Percentiles rank a stretch among this genome's conserved stretches.
These are phyloP conservation scores for Podila clonocystis DNA, from an alignment of 192 early-diverging fungal genomes.

Conservation along the genomic window DNA sequence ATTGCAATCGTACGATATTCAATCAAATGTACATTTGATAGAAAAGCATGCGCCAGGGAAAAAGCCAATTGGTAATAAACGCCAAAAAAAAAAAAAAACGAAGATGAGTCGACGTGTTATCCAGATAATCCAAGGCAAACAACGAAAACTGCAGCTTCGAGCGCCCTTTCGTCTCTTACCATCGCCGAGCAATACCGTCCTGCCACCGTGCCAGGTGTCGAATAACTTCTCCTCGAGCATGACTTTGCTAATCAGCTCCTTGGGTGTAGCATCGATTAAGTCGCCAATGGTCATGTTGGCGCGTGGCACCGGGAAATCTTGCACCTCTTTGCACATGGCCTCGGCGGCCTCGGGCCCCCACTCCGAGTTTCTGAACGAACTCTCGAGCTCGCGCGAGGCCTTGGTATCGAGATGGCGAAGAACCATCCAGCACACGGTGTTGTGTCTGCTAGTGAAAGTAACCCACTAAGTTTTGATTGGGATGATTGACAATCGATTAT, in stretches of 20 bases:
- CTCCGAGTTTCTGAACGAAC: slow-evolving; percentile 4
- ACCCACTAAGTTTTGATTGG: background rate
- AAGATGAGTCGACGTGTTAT: too few relatives aligned
- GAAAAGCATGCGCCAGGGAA: background rate
- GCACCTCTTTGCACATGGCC: slow-evolving; percentile 1
- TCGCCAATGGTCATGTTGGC: background rate
- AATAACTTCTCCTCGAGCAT: slow-evolving; percentile 6
- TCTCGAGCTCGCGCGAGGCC: background rate
- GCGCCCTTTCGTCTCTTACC: background rate
- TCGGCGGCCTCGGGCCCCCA: slow-evolving; percentile 8
- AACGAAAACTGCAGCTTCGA: slow-evolving; percentile 4
- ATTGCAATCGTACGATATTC: too few relatives aligned
- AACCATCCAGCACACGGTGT: slow-evolving; percentile 5
- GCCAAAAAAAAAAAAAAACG: too few relatives aligned
- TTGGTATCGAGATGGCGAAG: slow-evolving; percentile 4
- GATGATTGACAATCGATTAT: slow-evolving; percentile 6
- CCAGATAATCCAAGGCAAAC: too few relatives aligned
- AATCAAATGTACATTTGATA: too few relatives aligned
- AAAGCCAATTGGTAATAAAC: too few relatives aligned
- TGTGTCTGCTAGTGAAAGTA: background rate
- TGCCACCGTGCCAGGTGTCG: background rate
- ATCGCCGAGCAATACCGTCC: background rate
- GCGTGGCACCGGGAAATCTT: slow-evolving; percentile 5
- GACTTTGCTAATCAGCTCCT: slow-evolving; percentile 1
- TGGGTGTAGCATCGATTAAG: background rate